phyloP scores from a whole-genome alignment of 345 rosid genomes.

The Dipteronia dyeriana region DNA sequence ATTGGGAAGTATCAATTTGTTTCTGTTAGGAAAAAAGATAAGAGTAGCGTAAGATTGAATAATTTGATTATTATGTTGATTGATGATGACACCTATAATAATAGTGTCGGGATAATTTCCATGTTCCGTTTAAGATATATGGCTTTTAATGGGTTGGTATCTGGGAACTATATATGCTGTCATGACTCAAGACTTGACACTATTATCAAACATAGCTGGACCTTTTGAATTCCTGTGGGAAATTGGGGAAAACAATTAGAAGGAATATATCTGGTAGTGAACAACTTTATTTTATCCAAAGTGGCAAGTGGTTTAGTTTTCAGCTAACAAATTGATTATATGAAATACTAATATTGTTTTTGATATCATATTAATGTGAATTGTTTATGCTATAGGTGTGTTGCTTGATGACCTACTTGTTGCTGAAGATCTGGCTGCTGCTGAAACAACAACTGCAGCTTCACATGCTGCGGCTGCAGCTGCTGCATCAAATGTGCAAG shows the following conservation, averaged over 20 bases:
- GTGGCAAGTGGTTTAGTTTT: background rate
- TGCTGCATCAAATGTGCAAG: conserved; percentile 67
- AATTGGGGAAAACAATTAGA: background rate
- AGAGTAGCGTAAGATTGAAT: background rate
- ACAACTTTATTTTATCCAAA: background rate
- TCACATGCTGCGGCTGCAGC: conserved; percentile 95
- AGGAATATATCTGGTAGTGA: background rate
- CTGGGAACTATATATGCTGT: background rate
- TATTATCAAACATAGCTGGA: background rate
- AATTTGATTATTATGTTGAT: background rate
- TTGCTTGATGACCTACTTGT: conserved; percentile 97
- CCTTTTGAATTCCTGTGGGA: background rate
- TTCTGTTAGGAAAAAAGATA: background rate
- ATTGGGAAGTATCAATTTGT: background rate
- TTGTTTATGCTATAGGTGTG: conserved; percentile 61
- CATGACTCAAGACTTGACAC: background rate
- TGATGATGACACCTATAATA: background rate
- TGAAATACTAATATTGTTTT: background rate
- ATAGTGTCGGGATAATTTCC: background rate
- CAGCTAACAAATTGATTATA: background rate
- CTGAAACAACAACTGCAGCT: conserved; percentile 87
- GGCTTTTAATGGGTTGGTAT: background rate
- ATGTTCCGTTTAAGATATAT: background rate
- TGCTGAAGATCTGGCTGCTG: conserved; percentile 95
- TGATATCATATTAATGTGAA: conserved; percentile 13